Evolutionary conservation across 768 basidiomycete species (phyloP).

Genomic region (Lactarius quietus): DNA sequence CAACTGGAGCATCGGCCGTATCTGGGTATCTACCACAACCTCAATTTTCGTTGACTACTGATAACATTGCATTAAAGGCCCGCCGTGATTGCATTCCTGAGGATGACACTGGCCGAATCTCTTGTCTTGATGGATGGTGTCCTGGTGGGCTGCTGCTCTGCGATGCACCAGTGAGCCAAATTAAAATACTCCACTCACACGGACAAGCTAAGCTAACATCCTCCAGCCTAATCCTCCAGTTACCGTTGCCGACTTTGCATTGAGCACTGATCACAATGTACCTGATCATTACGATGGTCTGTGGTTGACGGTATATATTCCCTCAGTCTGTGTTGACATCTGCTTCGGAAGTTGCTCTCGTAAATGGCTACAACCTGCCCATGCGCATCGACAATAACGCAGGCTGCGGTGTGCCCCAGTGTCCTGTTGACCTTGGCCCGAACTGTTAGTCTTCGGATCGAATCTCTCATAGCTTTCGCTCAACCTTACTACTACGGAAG

Average conservation of each 20-base stretch:
- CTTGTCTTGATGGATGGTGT: slow-evolving; percentile 41
- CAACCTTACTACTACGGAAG: slow-evolving; percentile 20
- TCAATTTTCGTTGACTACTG: neutral
- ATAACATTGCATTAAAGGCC: slow-evolving; percentile 26
- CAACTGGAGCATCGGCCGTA: too few relatives aligned
- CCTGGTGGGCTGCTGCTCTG: too few relatives aligned
- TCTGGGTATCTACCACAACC: slow-evolving; percentile 14
- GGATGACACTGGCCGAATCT: slow-evolving; percentile 32
- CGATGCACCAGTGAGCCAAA: slow-evolving; percentile 34
- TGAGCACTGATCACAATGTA: slow-evolving; percentile 27
- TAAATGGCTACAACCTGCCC: slow-evolving; percentile 36
- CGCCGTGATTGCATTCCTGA: slow-evolving; percentile 40
- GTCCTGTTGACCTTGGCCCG: slow-evolving; percentile 38
- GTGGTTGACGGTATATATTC: slow-evolving; percentile 3
- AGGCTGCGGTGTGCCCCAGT: slow-evolving; percentile 35
- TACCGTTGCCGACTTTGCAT: slow-evolving; percentile 37
- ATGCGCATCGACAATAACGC: slow-evolving; percentile 34
- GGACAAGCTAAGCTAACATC: neutral
- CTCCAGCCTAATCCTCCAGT: slow-evolving; percentile 35
- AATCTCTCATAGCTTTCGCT: neutral
- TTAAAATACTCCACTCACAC: neutral
- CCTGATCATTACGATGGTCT: slow-evolving; percentile 35
- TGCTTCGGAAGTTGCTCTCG: slow-evolving; percentile 30
- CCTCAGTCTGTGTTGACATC: slow-evolving; percentile 22
- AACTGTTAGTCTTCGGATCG: slow-evolving; percentile 27